Evolutionary conservation across 495 filamentous ascomycete species (phyloP), one percentile per base, ranked within the genome.

Genomic region (Aspergillus indologenus): DNA sequence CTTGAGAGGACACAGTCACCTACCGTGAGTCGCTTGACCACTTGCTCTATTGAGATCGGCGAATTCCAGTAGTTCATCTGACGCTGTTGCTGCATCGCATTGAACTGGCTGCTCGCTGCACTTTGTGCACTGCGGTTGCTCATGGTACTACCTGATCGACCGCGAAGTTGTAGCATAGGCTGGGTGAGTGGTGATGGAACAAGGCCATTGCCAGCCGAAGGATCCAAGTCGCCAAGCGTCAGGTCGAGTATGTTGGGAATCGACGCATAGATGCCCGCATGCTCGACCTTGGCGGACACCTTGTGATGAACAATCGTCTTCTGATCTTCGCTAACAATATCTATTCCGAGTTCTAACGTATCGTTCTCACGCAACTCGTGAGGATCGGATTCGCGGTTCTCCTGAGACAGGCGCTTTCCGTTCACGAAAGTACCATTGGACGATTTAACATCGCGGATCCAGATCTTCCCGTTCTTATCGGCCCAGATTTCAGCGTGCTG

Each of bases 371-470:
- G 85, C 23, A 98, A 75, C 64, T 96, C 91, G 62, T 96, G 90
- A 0, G 94, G 91, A 45, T 98, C 94, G 1, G 92, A 96, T 65
- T 98, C 94, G 60, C 90, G 82, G 65, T 96, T 97, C 65, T 98
- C 94, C 24, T 83, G 88, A 9, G 94, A 97, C 51, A 98, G 69
- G 22, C 94, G 85, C 18, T 86, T 81, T n/a, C 90, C 91, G 59
- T 97, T 98, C 54, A 98, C 92, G 72, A 98, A 98, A 0, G 94
- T 98, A 44, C 94, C 94, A 65, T 98, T 98, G 2, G 94, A 98
- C 4, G 94, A 98, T 71, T 96, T 98, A 61, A 98, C 88, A 75
- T 98, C 94, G 34, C 91, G 86, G 64, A 98, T 98, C 85, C 87
- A 98, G 54, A 98, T 86, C 67, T 94, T 96, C 15, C 94, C 93